Evolutionary conservation across 2,329 filamentous ascomycete genomes (phyloP), one percentile per base, ranked within the genome.

Genomic region (Aspergillus pseudoglaucus): DNA sequence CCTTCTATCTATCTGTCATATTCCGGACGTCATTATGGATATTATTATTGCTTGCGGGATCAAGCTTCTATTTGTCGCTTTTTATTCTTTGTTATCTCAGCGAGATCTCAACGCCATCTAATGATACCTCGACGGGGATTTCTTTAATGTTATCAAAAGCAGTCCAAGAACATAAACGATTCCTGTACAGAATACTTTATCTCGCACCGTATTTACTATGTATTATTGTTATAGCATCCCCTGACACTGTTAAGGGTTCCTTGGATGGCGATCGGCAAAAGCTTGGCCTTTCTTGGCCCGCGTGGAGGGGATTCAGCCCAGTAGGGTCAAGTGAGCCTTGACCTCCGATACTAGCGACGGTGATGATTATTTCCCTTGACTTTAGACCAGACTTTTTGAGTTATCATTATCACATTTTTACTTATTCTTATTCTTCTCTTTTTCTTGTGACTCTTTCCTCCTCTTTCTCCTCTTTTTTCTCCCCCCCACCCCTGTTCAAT

Each of bases 281-380:
- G 43, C 45, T 47, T 42, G 3, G 50, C 45, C 3, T 44, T 51
- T 37, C 48, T 51, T 42, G 43, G 39, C 44, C n/a, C 44, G 35
- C 47, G 48, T 48, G 42, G 45, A 46, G 48, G 44, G 35, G 35
- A 20, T 38, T 45, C 37, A 39, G 37, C 35, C 35, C 35, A 15
- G 15, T 38, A 38, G 17, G 35, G 35, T 15, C 12, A 25, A 25
- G 23, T n/a, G 33, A 35, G 33, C 33, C 6, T 37, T 37, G n/a
- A 17, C 33, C 33, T 37, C n/a, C n/a, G n/a, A 37, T 30, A 30
- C 25, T 30, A 30, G 10, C 10, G 25, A 30, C 25, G 25, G 25
- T 30, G 25, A 30, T 30, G 25, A 10, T 12, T 30, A 30, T 30
- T 30, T 30, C 25, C 25, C 25, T 30, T 30, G 25, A 30, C 10